Base-by-base conservation (phyloP, 1,284 basidiomycete genomes). In the Malassezia cuniculi region DNA sequence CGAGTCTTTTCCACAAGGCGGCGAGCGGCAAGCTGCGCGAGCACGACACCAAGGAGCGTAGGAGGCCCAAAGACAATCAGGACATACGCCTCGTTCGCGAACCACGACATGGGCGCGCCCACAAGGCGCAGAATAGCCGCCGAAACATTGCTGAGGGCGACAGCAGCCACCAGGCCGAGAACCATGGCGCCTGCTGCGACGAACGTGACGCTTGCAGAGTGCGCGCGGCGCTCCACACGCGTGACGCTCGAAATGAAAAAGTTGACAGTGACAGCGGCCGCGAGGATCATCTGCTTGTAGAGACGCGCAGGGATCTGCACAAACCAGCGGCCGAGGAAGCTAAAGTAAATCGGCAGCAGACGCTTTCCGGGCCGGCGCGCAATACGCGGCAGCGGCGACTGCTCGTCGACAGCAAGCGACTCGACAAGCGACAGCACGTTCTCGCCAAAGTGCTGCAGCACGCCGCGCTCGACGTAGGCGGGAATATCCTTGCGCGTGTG, bases 401-500 rank as follows among this genome's bases (percentile, higher is more conserved):
- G 44, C 7, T 66, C 54, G 1, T 57, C 25, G 27, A 59, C 45
- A 22, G 49, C 50, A n/a, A 97, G 75, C 61, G 85, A 74, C 27
- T 75, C 74, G 22, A 94, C 71, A 20, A 95, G 76, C 0, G 83
- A 83, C 12, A 93, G 76, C 1, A 80, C 75, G 58, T 94, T 95
- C 49, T 85, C 82, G 16, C 78, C 86, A 78, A 95, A 93, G 70
- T 95, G 84, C 73, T 89, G 71, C 3, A 71, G 43, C 2, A 82
- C 81, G 18, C 85, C 85, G 3, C 76, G 71, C 64, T 85, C 72
- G 33, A 90, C 81, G 56, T 86, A 78, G 51, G 80, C 78, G 5
- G 85, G 81, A 3, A 80, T 59, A 68, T 90, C 85, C 74, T 78
- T 81, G 39, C 81, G 78, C 69, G 85, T 90, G 68, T 90, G 85